Evolutionary conservation across 2,329 filamentous ascomycete species (phyloP).

Genomic region (Aspergillus carbonarius): DNA sequence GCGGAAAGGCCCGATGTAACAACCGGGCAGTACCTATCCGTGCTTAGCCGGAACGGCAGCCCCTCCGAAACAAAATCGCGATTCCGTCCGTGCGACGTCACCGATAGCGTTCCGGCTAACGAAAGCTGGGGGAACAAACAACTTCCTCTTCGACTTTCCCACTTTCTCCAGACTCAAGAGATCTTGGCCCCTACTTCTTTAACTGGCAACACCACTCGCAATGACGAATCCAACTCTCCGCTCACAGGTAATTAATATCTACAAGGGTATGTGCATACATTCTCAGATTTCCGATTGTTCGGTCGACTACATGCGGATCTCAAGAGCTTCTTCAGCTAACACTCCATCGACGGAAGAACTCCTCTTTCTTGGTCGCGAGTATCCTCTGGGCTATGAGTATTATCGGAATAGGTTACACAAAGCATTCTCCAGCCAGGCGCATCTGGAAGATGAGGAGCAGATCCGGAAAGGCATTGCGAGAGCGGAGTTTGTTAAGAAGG

Average conservation of each 20-base stretch:
- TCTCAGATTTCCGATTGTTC: neutral
- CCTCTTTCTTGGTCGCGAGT: constrained; percentile 78
- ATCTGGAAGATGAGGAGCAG: constrained; percentile 67
- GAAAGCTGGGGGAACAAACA: constrained; percentile 6
- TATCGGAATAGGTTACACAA: constrained; percentile 79
- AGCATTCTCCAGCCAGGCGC: constrained; percentile 76
- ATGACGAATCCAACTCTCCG: constrained; percentile 62
- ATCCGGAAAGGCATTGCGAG: constrained; percentile 73
- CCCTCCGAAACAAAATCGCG: neutral
- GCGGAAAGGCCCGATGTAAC: neutral
- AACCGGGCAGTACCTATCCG: neutral
- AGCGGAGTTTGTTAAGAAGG: constrained; percentile 89
- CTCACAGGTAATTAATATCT: constrained; percentile 76
- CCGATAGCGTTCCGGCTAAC: neutral
- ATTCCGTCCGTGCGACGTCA: constrained; percentile 9
- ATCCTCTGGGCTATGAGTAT: constrained; percentile 80
- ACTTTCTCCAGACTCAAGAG: neutral
- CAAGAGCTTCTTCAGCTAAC: neutral
- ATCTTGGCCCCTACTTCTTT: neutral
- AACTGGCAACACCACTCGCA: constrained; percentile 10
- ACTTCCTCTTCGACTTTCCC: neutral
- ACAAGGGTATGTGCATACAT: constrained; percentile 67
- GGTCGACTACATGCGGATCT: neutral
- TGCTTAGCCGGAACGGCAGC: neutral
- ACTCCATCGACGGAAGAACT: constrained; percentile 60